Base-by-base conservation (phyloP, 1,284 basidiomycete genomes). In the Caloboletus firmus region DNA sequence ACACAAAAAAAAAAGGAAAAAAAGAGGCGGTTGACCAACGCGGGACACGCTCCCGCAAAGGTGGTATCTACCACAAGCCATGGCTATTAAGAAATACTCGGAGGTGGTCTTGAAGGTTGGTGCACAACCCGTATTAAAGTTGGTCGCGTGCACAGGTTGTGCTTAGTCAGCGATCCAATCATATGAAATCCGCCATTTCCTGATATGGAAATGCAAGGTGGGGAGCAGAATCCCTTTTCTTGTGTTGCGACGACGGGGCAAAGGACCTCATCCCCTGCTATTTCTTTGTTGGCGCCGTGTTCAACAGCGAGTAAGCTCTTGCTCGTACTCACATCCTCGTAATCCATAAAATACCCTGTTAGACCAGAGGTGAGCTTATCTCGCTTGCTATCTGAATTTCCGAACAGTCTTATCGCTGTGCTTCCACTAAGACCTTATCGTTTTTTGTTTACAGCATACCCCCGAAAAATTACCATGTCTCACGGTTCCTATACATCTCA, bases 401-500 rank as follows among this genome's bases (percentile, higher is more conserved):
- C 45, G 60, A 54, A 49, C 52, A 53, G 64, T 58, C 65, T 70
- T 67, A 70, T 70, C 68, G 65, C 66, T 30, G 55, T 65, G 47
- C 57, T 45, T 51, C 42, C 60, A 55, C 49, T 52, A 53, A 49
- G 36, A 41, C 45, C 69, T 68, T 68, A 68, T 68, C 66, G 65
- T 68, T 60, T 58, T 55, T 61, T 57, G 55, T 64, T 65, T 67
- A 67, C 69, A 69, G 67, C 65, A 72, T 69, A 69, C 65, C 67
- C 63, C 67, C 61, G 56, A 68, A 60, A 64, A 70, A 59, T 31
- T 54, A 59, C 46, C 34, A 73, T 73, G 72, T 74, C 72, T 70
- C 71, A 73, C 72, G 72, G 66, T 60, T 81, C 80, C 57, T 78
- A 76, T 71, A 80, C 81, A 54, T 79, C 79, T 75, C 74, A 78